phyloP scores from a whole-genome alignment of 768 basidiomycete species.

The Lentinula edodes region DNA sequence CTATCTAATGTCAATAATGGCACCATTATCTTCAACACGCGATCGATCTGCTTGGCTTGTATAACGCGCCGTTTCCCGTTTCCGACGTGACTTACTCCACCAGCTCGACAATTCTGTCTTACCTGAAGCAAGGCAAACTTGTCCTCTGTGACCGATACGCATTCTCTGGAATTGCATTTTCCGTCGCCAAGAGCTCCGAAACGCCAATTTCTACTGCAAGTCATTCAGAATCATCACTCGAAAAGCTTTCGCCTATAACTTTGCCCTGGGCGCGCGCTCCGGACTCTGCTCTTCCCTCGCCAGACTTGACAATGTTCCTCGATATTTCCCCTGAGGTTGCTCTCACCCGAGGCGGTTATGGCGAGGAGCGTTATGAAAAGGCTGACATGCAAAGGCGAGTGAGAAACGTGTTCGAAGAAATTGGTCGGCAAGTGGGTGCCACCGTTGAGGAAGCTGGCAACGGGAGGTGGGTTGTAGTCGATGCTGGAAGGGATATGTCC shows the following conservation, averaged over 20 bases:
- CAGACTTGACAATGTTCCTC: conserved; percentile 86
- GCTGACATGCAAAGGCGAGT: conserved; percentile 70
- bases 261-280: conserved; percentile 76
- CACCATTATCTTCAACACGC: background rate
- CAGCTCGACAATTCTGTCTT: conserved; percentile 6
- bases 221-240: background rate
- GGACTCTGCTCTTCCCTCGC: conserved; percentile 82
- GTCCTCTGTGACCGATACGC: conserved; percentile 93
- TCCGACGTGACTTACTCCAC: background rate
- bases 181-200: conserved; percentile 59
- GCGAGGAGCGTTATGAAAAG: conserved; percentile 84
- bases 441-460: conserved; percentile 14
- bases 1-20: background rate
- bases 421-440: conserved; percentile 44
- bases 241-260: background rate
- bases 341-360: conserved; percentile 69
- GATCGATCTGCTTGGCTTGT: background rate
- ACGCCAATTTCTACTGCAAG: background rate
- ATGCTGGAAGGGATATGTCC: conserved; percentile 49
- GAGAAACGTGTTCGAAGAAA: conserved; percentile 48
- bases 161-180: conserved; percentile 94
- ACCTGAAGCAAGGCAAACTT: conserved; percentile 58
- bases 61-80: background rate
- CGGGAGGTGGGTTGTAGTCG: conserved; percentile 46
- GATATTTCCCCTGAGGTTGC: conserved; percentile 72